Percentiles rank a stretch among this genome's conserved stretches.
Evolutionary conservation across 768 basidiomycete species (phyloP).

Genomic region (Kwoniella shandongensis): DNA sequence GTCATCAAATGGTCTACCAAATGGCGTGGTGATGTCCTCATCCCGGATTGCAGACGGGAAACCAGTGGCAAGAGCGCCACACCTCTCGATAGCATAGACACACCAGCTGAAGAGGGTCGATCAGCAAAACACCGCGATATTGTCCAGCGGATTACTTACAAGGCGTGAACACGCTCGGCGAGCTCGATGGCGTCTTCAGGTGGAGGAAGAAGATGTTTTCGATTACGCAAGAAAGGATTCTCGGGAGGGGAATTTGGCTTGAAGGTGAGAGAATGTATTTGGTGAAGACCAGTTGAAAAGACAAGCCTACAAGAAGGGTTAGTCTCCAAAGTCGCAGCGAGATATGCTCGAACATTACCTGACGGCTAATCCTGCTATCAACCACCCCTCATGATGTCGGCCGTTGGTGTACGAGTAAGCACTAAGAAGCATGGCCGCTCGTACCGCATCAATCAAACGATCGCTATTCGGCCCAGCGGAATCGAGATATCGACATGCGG

Average conservation of each 20-base stretch:
- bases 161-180: conserved; percentile 42
- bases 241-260: conserved; percentile 16
- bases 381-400: conserved; percentile 42
- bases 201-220: conserved; percentile 34
- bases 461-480: conserved; percentile 31
- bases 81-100: conserved; percentile 33
- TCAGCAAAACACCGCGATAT: neutral
- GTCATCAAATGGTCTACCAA: conserved; percentile 33
- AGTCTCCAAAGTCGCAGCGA: neutral
- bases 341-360: no score
- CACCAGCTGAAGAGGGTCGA: conserved; percentile 33
- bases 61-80: conserved; percentile 34
- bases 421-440: conserved; percentile 41
- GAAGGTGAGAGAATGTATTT: conserved; percentile 34
- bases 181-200: conserved; percentile 44
- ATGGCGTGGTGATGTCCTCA: conserved; percentile 48
- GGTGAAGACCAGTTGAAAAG: conserved; percentile 41
- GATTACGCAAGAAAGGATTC: conserved; percentile 34
- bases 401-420: conserved; percentile 37
- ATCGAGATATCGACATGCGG: conserved; percentile 31
- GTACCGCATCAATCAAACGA: conserved; percentile 37
- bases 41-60: conserved; percentile 34
- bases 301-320: conserved; percentile 19
- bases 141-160: conserved; percentile 25
- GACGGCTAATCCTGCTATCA: conserved; percentile 31